A percentile compares a stretch with the other conserved stretches of the same genome.
phyloP scores from a whole-genome alignment of 2,329 filamentous ascomycete genomes.

The Aphanocladium album region DNA sequence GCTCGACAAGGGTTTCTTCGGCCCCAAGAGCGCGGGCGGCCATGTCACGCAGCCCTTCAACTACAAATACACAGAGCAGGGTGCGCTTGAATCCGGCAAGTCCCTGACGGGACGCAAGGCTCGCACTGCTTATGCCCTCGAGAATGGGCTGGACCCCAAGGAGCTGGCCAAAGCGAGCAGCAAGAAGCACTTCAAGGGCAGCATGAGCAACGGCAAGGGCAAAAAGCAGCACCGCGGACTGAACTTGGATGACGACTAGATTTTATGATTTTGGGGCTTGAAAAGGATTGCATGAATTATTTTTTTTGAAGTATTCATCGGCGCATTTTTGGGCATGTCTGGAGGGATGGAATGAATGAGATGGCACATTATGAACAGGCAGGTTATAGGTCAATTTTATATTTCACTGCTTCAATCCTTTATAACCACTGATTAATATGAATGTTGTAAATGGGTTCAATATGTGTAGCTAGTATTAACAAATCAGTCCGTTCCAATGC shows the following conservation, averaged over 20 bases:
- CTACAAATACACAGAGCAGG: conserved; percentile 83
- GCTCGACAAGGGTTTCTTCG: conserved; percentile 90
- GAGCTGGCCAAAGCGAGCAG: conserved; percentile 61
- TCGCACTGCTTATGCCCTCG: conserved; percentile 71
- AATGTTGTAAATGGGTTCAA: not conserved
- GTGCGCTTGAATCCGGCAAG: conserved; percentile 48
- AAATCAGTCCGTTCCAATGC: not conserved
- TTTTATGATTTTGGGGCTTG: not conserved
- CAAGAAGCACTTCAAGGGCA: conserved; percentile 96
- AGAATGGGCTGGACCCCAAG: conserved; percentile 77
- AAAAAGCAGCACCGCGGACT: conserved; percentile 34
- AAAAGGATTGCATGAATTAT: not conserved
- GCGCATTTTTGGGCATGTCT: not conserved
- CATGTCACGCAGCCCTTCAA: conserved; percentile 79
- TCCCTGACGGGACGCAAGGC: conserved; percentile 79
- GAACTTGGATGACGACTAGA: conserved; percentile 13
- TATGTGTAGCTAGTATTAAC: not conserved
- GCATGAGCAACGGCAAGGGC: conserved; percentile 54
- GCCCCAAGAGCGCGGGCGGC: conserved; percentile 54
- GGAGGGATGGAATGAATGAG: not conserved
- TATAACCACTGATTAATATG: not conserved
- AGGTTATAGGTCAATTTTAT: not conserved
- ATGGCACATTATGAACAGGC: not conserved
- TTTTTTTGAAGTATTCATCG: not conserved
- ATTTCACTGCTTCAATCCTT: not conserved